Evolutionary conservation across 345 rosid genomes (phyloP).

Genomic region (Geranium rotundifolium): DNA sequence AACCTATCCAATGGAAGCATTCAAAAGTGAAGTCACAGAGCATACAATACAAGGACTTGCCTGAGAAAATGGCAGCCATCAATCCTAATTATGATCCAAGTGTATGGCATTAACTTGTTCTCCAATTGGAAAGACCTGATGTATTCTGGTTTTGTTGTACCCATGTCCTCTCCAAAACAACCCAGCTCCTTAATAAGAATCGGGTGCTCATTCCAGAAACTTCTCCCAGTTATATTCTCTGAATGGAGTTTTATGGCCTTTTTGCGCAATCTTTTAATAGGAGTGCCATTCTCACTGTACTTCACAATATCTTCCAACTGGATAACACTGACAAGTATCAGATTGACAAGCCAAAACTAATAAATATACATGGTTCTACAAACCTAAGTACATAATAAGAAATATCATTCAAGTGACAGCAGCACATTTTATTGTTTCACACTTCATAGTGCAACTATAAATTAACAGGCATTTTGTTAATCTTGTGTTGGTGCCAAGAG

Average conservation of each 20-base stretch:
- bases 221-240: slow-evolving; percentile 49
- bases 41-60: slow-evolving; percentile 24
- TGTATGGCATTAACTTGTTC: slow-evolving; percentile 61
- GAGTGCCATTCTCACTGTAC: slow-evolving; percentile 52
- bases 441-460: background rate
- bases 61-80: slow-evolving; percentile 98
- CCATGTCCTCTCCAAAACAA: slow-evolving; percentile 36
- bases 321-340: background rate
- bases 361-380: background rate
- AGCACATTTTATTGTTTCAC: too few relatives aligned
- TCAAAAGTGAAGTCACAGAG: slow-evolving; percentile 1
- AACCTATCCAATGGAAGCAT: background rate
- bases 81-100: slow-evolving; percentile 76
- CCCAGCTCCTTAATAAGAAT: slow-evolving; percentile 54
- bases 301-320: slow-evolving; percentile 72
- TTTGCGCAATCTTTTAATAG: slow-evolving; percentile 66
- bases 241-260: slow-evolving; percentile 37
- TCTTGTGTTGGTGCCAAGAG: background rate
- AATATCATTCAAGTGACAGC: background rate
- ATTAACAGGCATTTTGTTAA: background rate
- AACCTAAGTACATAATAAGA: background rate
- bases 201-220: slow-evolving; percentile 62
- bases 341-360: background rate
- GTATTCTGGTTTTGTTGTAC: slow-evolving; percentile 51
- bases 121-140: slow-evolving; percentile 57